Conservation (phyloP, 345 rosid genomes). For the Luvunga scandens region DNA sequence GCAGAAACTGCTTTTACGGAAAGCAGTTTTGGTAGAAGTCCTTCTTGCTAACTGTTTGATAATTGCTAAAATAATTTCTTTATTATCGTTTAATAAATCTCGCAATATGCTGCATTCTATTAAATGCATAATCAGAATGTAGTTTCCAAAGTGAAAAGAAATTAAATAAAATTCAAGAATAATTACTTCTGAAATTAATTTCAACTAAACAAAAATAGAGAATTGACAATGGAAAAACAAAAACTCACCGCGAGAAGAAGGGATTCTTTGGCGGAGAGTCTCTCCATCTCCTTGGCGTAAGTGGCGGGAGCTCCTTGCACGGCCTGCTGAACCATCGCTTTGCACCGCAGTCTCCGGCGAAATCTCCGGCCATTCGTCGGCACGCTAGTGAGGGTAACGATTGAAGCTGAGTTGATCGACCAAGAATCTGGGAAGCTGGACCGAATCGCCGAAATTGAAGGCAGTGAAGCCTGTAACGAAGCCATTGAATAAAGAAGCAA, state of each 20-base stretch:
- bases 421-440: conserved; percentile 27
- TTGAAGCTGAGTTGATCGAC: neutral
- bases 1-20: neutral
- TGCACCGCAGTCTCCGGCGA: conserved; percentile 21
- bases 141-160: neutral
- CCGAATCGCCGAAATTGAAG: conserved; percentile 27
- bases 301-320: conserved; percentile 69
- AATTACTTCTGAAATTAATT: too few species aligned
- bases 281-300: conserved; percentile 94
- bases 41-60: too few species aligned
- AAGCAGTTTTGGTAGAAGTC: neutral
- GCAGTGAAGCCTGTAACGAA: conserved; percentile 30
- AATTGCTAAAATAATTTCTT: neutral
- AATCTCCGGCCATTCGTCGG: conserved; percentile 21
- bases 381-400: conserved; percentile 13
- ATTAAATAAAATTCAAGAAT: too few species aligned
- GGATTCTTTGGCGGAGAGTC: conserved; percentile 96
- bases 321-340: conserved; percentile 68
- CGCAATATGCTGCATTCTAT: neutral
- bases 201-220: too few species aligned
- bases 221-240: neutral
- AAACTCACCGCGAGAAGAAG: conserved; percentile 77
- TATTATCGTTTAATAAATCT: neutral
- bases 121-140: neutral
- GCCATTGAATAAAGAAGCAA: conserved; percentile 34